Conservation (phyloP, 2,329 filamentous ascomycete species). For the Thermomyces lanuginosus region DNA sequence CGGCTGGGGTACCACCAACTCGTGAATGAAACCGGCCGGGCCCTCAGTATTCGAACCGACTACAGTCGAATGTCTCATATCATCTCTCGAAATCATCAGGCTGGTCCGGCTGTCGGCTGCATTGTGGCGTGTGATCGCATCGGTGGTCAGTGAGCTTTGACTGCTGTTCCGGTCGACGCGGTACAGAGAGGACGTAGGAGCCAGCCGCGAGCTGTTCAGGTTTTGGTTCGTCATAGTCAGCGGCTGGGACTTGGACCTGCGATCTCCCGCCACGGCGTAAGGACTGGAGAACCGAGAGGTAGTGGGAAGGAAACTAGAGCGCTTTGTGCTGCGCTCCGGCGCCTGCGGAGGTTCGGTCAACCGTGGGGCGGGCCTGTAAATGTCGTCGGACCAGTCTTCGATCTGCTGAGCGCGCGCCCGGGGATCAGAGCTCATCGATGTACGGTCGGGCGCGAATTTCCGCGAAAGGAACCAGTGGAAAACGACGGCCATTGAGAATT, state of each 20-base stretch:
- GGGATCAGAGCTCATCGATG: constrained; percentile 62
- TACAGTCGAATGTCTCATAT: constrained; percentile 38
- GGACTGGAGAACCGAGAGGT: constrained; percentile 90
- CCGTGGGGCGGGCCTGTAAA: constrained; percentile 77
- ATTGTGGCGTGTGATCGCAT: constrained; percentile 24
- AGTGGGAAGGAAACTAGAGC: constrained; percentile 75
- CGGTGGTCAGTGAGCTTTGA: constrained; percentile 37
- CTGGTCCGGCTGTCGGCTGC: constrained; percentile 34
- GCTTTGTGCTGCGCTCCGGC: constrained; percentile 59
- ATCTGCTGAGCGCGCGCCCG: constrained; percentile 85
- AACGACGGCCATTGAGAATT: constrained; percentile 73
- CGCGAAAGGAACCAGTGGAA: constrained; percentile 96
- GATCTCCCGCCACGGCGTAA: constrained; percentile 54
- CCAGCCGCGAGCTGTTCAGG: constrained; percentile 53
- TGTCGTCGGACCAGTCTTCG: constrained; percentile 95
- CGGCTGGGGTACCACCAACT: constrained; percentile 87
- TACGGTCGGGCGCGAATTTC: constrained; percentile 69
- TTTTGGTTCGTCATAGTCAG: constrained; percentile 94
- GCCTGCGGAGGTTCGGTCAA: constrained; percentile 60
- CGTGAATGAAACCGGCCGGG: constrained; percentile 88
- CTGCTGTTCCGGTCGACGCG: constrained; percentile 40
- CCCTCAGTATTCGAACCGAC: constrained; percentile 56
- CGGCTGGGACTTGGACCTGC: constrained; percentile 39
- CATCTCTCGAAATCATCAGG: constrained; percentile 41
- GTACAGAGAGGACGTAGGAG: constrained; percentile 53